Conservation (phyloP, 148 eudicot genomes). For the Cornus suecica region DNA sequence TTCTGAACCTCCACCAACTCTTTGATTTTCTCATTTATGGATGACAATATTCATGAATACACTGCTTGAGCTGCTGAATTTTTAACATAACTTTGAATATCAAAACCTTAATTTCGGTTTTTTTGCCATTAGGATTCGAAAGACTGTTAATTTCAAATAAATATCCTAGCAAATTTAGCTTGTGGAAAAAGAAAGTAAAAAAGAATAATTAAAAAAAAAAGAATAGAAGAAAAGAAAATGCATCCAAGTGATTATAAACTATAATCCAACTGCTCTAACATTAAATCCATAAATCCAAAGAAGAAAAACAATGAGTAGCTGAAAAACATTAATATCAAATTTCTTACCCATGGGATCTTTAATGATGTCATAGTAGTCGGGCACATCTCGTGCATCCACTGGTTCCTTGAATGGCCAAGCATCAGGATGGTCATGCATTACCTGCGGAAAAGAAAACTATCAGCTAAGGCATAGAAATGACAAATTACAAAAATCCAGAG, state of each 20-base stretch:
- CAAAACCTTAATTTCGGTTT: not conserved
- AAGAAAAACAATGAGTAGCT: not conserved
- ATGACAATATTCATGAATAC: not conserved
- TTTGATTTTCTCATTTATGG: not conserved
- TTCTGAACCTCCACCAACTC: not conserved
- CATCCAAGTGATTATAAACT: not conserved
- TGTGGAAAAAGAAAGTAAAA: too few species aligned
- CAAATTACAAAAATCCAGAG: not conserved
- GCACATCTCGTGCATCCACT: slow-evolving; percentile 88
- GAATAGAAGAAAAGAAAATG: not conserved
- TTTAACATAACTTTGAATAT: not conserved
- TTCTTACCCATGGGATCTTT: slow-evolving; percentile 88
- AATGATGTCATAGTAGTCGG: slow-evolving; percentile 93
- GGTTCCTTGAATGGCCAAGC: slow-evolving; percentile 99
- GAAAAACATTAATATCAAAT: not conserved
- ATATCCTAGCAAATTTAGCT: not conserved
- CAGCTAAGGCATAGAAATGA: slow-evolving; percentile 5
- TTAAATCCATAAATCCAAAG: not conserved
- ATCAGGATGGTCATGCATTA: slow-evolving; percentile 89
- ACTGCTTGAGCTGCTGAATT: not conserved
- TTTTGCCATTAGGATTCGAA: not conserved
- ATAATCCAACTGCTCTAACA: not conserved
- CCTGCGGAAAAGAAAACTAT: slow-evolving; percentile 38
- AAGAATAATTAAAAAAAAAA: too few species aligned
- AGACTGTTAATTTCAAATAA: not conserved